Conservation (phyloP, 768 basidiomycete genomes). For the Kwoniella dendrophila region DNA sequence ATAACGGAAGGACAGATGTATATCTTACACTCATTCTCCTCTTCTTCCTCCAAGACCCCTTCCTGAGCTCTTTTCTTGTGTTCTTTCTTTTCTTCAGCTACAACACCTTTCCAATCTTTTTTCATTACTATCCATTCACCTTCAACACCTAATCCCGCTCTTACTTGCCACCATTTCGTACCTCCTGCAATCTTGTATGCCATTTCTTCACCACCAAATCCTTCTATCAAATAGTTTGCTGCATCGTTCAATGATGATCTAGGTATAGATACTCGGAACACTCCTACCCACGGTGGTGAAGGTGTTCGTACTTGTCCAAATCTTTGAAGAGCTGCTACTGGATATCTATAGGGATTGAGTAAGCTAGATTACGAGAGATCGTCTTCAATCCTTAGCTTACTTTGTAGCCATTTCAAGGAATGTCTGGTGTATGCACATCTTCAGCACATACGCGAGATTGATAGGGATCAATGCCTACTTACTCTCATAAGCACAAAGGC, state of each 20-base stretch:
- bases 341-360: conserved; percentile 59
- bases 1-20: background rate
- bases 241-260: conserved; percentile 75
- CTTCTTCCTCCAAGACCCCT: conserved; percentile 55
- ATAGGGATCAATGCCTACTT: conserved; percentile 1
- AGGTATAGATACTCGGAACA: conserved; percentile 72
- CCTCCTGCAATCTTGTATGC: conserved; percentile 76
- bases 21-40: conserved; percentile 11
- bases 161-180: conserved; percentile 96
- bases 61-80: conserved; percentile 26
- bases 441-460: background rate
- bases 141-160: conserved; percentile 77
- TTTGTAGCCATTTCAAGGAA: conserved; percentile 71
- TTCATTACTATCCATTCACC: conserved; percentile 84
- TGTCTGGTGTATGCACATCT: conserved; percentile 54
- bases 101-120: conserved; percentile 72
- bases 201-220: conserved; percentile 76
- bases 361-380: background rate
- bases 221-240: conserved; percentile 70
- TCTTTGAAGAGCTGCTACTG: conserved; percentile 77
- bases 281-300: conserved; percentile 79
- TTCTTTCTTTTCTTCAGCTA: conserved; percentile 48
- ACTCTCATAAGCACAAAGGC: conserved; percentile 69
- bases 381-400: conserved; percentile 21
- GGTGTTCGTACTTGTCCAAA: conserved; percentile 79